Evolutionary conservation across 2,329 filamentous ascomycete species (phyloP).

Genomic region (Aspergillus ochraceus): DNA sequence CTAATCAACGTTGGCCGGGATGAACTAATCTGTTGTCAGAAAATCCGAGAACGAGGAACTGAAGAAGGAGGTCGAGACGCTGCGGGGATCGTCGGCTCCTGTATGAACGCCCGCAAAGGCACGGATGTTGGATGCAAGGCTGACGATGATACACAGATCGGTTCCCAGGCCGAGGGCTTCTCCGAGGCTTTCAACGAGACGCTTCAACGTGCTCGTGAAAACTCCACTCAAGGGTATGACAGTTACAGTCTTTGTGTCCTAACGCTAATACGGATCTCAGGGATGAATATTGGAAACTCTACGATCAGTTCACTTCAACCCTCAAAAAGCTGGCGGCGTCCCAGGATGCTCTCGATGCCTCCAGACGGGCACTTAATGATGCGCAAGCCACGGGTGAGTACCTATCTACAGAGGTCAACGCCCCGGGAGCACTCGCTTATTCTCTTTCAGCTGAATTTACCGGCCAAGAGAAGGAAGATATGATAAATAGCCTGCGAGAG

Average conservation of each 20-base stretch:
- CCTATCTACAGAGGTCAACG: neutral
- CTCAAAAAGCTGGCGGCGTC: constrained; percentile 40
- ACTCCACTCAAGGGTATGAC: constrained; percentile 38
- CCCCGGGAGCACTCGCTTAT: constrained; percentile 20
- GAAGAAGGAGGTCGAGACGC: constrained; percentile 37
- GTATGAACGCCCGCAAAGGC: constrained; percentile 12
- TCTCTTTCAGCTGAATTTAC: constrained; percentile 32
- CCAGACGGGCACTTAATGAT: constrained; percentile 38
- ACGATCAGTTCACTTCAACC: constrained; percentile 38
- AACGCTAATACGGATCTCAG: constrained; percentile 25
- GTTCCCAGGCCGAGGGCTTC: constrained; percentile 30
- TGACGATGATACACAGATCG: constrained; percentile 23
- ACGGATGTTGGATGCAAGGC: neutral
- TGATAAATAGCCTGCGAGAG: constrained; percentile 39
- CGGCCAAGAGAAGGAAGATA: constrained; percentile 39
- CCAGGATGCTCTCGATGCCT: constrained; percentile 36
- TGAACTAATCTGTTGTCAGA: constrained; percentile 19
- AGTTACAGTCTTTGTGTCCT: neutral
- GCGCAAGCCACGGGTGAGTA: constrained; percentile 38
- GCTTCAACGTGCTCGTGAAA: constrained; percentile 33
- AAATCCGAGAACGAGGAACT: constrained; percentile 43
- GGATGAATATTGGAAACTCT: constrained; percentile 43
- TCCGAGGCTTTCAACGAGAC: constrained; percentile 34
- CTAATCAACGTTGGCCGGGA: neutral
- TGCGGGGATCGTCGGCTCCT: constrained; percentile 26